A percentile compares a stretch with the other conserved stretches of the same genome.
These are phyloP conservation scores for Golovinomyces cichoracearum DNA, from an alignment of 2,329 filamentous ascomycete species.

Conservation along the genomic window DNA sequence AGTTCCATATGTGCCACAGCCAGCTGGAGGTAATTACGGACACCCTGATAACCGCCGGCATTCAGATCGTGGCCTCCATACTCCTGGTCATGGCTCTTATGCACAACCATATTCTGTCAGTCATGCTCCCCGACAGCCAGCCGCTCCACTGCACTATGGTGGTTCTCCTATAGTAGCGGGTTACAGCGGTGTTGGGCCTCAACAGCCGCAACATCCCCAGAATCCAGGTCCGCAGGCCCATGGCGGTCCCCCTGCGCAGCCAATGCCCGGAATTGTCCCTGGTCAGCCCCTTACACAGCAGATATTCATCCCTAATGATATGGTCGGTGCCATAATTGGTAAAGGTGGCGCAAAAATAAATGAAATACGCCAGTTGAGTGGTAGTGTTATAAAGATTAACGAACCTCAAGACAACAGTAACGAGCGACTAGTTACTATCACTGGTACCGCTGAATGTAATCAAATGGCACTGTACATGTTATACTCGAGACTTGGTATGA, in stretches of 20 bases:
- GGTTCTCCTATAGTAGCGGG: conserved; percentile 30
- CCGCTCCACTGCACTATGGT: conserved; percentile 55
- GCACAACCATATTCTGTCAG: conserved; percentile 32
- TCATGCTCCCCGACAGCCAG: conserved; percentile 22
- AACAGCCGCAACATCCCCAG: conserved; percentile 45
- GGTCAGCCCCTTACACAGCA: conserved; percentile 83
- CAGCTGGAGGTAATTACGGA: conserved; percentile 75
- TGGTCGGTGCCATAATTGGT: conserved; percentile 97
- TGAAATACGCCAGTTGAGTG: conserved; percentile 87
- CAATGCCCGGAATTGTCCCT: conserved; percentile 48
- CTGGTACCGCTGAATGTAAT: conserved; percentile 93
- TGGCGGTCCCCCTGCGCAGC: conserved; percentile 46
- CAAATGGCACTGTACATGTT: conserved; percentile 99
- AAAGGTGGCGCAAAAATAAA: conserved; percentile 99
- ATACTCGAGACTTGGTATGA: conserved; percentile 76
- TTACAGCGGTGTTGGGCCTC: conserved; percentile 57
- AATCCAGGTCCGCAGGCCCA: conserved; percentile 30
- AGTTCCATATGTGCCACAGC: conserved; percentile 88
- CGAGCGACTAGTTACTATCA: conserved; percentile 88
- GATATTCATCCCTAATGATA: conserved; percentile 97
- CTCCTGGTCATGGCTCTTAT: conserved; percentile 43
- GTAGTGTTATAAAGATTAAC: conserved; percentile 98
- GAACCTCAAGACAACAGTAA: conserved; percentile 98
- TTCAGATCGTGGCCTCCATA: conserved; percentile 49
- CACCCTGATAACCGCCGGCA: conserved; percentile 67